Evolutionary conservation across 1,284 basidiomycete species (phyloP), one percentile per base, ranked within the genome.

Genomic region (Phaffia rhodozyma): DNA sequence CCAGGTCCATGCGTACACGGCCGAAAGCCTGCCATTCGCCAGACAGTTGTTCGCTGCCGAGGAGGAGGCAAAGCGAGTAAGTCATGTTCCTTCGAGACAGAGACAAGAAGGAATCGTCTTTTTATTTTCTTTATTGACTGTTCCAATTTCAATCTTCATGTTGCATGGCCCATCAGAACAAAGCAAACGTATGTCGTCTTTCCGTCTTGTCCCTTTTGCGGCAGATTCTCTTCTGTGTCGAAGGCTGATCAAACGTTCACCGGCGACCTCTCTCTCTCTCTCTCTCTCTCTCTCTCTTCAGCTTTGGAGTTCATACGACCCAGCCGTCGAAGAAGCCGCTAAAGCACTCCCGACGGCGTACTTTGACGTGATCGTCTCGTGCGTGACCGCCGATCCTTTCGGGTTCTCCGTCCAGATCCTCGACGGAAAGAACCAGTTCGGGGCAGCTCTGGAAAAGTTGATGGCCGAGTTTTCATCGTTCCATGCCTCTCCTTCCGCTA

Each of bases 381-480:
- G 97, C 72, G 83, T 96, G 54, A 82, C 84, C 6, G 84, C 84
- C 61, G 84, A 82, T 49, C 79, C 79, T n/a, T 87, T 97, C 73
- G 79, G 76, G 29, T 97, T 98, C 79, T 94, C 91, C 18, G 84
- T 97, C 20, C 94, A 98, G 74, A 81, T 96, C 55, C 81, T 96
- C 30, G 88, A 89, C 73, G 57, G 38, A 9, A 73, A 75, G 54
- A 88, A 87, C 4, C 86, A 90, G 77, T 87, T 86, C 63, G 91
- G 93, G 63, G 87, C 86, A 7, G 85, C 87, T 20, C 79, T 98
- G 63, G 93, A 97, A 72, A 86, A 86, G 74, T 81, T 98, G 67
- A 97, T 97, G 94, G 80, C 80, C 58, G 93, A 97, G 67, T 93
- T 98, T 72, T 86, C 89, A 2, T 73, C 87, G 49, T 84, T 91